Percentiles rank a stretch among this genome's conserved stretches.
phyloP scores from a whole-genome alignment of 2,329 filamentous ascomycete genomes.

The Harringtonia aguacate region DNA sequence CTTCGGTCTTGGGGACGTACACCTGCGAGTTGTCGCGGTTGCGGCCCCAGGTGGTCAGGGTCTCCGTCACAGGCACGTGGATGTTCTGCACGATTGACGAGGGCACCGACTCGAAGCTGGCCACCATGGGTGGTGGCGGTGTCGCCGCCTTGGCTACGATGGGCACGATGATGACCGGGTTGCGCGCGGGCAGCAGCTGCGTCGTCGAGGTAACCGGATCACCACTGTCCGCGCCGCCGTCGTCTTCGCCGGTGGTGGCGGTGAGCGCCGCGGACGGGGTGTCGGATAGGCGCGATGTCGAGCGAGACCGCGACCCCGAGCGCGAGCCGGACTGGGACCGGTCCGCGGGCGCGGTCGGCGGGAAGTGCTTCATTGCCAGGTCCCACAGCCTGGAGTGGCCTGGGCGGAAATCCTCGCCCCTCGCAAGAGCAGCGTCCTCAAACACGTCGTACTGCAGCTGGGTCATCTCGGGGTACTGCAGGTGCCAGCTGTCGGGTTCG shows the following conservation, averaged over 20 bases:
- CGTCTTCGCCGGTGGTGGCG: constrained; percentile 5
- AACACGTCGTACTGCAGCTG: constrained; percentile 47
- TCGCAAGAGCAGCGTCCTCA: constrained; percentile 34
- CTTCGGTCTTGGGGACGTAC: constrained; percentile 52
- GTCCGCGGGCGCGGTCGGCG: constrained; percentile 21
- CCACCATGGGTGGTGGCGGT: constrained; percentile 20
- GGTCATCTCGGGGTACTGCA: constrained; percentile 54
- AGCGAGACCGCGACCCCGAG: background rate
- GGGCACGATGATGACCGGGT: constrained; percentile 5
- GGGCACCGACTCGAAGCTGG: constrained; percentile 52
- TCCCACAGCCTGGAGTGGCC: constrained; percentile 42
- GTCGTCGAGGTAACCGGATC: too few species aligned
- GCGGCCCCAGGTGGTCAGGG: constrained; percentile 69
- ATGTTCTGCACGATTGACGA: constrained; percentile 56
- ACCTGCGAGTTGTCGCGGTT: constrained; percentile 55
- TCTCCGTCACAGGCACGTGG: constrained; percentile 53
- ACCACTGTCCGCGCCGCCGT: background rate
- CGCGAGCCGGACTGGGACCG: background rate
- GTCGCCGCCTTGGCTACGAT: constrained; percentile 1
- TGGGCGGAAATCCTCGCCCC: constrained; percentile 42
- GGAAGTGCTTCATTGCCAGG: constrained; percentile 48
- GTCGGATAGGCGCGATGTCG: constrained; percentile 6
- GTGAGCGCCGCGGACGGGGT: constrained; percentile 7
- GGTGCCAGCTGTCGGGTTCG: constrained; percentile 46
- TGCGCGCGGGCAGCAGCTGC: too few species aligned